Conservation (phyloP, 2,329 filamentous ascomycete genomes). For the Blastomyces silverae region DNA sequence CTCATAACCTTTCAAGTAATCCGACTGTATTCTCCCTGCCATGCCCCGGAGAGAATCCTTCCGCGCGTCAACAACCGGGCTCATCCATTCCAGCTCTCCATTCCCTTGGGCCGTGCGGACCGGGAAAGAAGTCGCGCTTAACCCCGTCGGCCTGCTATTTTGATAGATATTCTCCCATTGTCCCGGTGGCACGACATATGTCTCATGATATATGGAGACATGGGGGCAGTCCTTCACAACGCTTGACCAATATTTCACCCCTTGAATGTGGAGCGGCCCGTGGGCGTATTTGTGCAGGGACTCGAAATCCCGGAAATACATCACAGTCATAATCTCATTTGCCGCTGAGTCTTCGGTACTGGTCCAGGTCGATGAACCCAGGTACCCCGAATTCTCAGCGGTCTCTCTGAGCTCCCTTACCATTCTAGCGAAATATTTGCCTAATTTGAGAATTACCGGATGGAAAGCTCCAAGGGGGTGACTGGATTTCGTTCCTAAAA, state of each 20-base stretch:
- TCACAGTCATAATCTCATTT: neutral
- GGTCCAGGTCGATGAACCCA: neutral
- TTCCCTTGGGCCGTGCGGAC: neutral
- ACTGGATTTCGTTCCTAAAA: conserved; percentile 3
- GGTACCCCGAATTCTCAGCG: neutral
- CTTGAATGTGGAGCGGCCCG: conserved; percentile 3
- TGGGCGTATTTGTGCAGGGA: conserved; percentile 7
- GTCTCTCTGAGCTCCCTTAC: neutral
- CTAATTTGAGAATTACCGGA: neutral
- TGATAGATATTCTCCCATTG: conserved; percentile 8
- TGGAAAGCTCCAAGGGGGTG: conserved; percentile 4
- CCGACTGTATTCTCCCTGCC: conserved; percentile 2
- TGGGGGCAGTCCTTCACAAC: neutral
- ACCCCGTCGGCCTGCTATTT: conserved; percentile 1
- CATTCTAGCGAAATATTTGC: neutral
- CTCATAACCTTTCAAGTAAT: conserved; percentile 2
- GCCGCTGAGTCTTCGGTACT: neutral
- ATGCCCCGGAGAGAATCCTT: neutral
- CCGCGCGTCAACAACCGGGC: neutral
- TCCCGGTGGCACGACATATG: conserved; percentile 5
- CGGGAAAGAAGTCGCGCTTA: conserved; percentile 2
- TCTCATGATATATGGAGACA: conserved; percentile 8
- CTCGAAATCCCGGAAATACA: conserved; percentile 12
- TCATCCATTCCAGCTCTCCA: conserved; percentile 5
- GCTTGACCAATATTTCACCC: neutral